These are phyloP conservation scores for Boletus patriciae DNA, from an alignment of 768 basidiomycete species.

Conservation along the genomic window DNA sequence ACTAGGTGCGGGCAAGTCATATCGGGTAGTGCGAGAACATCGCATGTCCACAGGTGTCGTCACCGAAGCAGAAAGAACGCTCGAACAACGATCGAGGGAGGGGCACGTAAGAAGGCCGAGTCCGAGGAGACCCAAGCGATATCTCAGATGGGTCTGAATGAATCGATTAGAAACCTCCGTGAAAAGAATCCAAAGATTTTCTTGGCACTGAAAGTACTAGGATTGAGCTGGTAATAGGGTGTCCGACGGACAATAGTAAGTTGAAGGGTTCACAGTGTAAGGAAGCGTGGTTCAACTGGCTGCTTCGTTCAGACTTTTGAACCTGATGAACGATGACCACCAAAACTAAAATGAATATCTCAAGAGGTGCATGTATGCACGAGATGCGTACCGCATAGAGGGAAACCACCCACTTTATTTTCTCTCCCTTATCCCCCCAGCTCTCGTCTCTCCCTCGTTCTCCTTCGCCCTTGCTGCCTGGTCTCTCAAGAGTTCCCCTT, in stretches of 20 bases:
- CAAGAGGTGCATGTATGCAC: neutral
- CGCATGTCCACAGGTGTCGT: conserved; percentile 3
- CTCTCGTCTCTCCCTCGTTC: conserved; percentile 1
- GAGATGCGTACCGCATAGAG: neutral
- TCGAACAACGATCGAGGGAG: conserved; percentile 2
- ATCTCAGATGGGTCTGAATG: conserved; percentile 10
- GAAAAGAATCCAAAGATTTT: neutral
- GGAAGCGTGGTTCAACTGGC: neutral
- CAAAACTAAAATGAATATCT: neutral
- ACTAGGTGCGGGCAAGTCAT: neutral
- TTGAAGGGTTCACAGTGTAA: neutral
- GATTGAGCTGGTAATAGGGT: neutral
- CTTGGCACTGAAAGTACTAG: neutral
- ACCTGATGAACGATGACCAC: neutral
- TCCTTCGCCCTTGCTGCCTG: conserved; percentile 13
- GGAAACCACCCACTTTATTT: conserved; percentile 20
- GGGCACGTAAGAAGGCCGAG: conserved; percentile 1
- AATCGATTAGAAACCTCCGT: neutral
- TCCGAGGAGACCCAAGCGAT: conserved; percentile 3
- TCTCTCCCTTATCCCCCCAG: conserved; percentile 29
- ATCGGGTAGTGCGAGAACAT: conserved; percentile 12
- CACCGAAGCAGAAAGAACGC: conserved; percentile 1
- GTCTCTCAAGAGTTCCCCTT: conserved; percentile 52
- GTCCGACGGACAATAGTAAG: neutral
- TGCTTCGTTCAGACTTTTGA: neutral